These are phyloP conservation scores for Meredithiella fracta DNA, from an alignment of 2,329 filamentous ascomycete species.

Conservation along the genomic window DNA sequence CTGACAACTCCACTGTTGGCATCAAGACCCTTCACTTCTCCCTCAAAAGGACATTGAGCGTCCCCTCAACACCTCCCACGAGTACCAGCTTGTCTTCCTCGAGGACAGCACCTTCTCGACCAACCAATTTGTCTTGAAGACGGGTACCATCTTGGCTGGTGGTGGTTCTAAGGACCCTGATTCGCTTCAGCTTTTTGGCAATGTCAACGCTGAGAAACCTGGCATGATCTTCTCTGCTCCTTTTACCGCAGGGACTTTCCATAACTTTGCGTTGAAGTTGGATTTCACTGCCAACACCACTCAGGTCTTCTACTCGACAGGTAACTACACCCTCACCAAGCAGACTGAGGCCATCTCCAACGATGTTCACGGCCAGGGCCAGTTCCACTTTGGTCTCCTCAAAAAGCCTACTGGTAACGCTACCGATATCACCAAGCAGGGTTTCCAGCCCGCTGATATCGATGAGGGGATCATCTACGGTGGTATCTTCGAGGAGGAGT, in stretches of 20 bases:
- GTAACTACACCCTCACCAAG: conserved; percentile 26
- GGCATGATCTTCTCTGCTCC: conserved; percentile 32
- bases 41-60: conserved; percentile 34
- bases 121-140: conserved; percentile 39
- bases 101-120: conserved; percentile 30
- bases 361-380: conserved; percentile 22
- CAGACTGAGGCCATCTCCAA: conserved; percentile 29
- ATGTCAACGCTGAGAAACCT: conserved; percentile 30
- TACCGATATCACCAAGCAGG: conserved; percentile 30
- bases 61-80: conserved; percentile 41
- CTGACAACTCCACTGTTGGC: conserved; percentile 34
- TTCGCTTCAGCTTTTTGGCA: conserved; percentile 30
- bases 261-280: conserved; percentile 44
- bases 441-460: conserved; percentile 31
- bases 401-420: conserved; percentile 39
- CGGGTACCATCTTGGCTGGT: conserved; percentile 33
- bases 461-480: conserved; percentile 37
- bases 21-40: conserved; percentile 47
- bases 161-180: conserved; percentile 21
- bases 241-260: conserved; percentile 35
- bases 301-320: conserved; percentile 40
- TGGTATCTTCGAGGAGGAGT: conserved; percentile 38
- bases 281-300: conserved; percentile 40
- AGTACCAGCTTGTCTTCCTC: conserved; percentile 40
- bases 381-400: conserved; percentile 42